These are phyloP conservation scores for Lithohypha guttulata DNA, from an alignment of 2,329 filamentous ascomycete species.

Conservation along the genomic window DNA sequence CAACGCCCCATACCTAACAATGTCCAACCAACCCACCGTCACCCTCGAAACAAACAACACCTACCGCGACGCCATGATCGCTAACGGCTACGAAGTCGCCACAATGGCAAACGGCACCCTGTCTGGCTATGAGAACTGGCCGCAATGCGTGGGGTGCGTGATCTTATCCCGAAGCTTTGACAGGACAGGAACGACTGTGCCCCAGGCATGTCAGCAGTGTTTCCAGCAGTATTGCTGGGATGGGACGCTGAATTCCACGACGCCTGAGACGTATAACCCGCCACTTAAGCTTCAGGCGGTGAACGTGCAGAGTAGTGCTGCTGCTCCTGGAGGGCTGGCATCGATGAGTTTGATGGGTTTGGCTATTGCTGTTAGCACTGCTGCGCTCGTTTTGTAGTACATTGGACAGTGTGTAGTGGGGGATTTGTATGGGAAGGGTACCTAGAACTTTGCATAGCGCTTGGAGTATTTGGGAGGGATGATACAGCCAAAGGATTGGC, in stretches of 20 bases:
- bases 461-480: no score
- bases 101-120: conserved; percentile 73
- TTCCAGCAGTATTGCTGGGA: conserved; percentile 88
- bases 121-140: conserved; percentile 55
- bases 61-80: conserved; percentile 68
- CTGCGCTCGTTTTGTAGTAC: conserved; percentile 1
- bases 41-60: conserved; percentile 18
- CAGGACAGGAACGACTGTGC: conserved; percentile 58
- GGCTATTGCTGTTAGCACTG: not conserved
- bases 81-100: conserved; percentile 74
- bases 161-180: conserved; percentile 66
- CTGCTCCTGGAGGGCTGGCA: not conserved
- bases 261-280: conserved; percentile 46
- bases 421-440: not conserved
- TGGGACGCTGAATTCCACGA: conserved; percentile 54
- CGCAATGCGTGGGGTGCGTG: conserved; percentile 77
- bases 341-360: not conserved
- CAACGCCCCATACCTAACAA: conserved; percentile 66
- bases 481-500: no score
- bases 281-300: not conserved
- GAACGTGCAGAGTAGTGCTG: not conserved
- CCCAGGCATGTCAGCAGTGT: conserved; percentile 62
- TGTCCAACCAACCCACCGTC: conserved; percentile 57
- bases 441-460: no score
- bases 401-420: not conserved